phyloP scores from a whole-genome alignment of 768 basidiomycete genomes.

The Lentinus brumalis region DNA sequence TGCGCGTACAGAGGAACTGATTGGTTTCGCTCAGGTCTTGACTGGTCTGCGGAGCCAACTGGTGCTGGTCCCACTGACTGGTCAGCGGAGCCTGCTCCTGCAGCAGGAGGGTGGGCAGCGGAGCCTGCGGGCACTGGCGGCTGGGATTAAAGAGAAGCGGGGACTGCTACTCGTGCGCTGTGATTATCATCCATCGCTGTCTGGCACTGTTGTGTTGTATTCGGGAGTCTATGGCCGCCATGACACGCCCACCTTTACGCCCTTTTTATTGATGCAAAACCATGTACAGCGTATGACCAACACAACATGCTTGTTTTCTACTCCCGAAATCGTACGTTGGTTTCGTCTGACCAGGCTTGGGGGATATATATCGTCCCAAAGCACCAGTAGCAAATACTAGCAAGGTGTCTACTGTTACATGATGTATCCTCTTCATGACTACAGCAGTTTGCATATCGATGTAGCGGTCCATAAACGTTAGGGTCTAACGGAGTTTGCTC shows the following conservation, averaged over 20 bases:
- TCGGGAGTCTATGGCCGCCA: constrained; percentile 19
- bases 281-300: constrained; percentile 25
- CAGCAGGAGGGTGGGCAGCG: constrained; percentile 34
- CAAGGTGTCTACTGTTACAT: constrained; percentile 8
- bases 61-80: constrained; percentile 39
- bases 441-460: too few relatives aligned
- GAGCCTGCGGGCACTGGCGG: constrained; percentile 28
- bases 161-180: constrained; percentile 17
- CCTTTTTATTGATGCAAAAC: constrained; percentile 23
- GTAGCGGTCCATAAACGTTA: too few relatives aligned
- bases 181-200: constrained; percentile 13
- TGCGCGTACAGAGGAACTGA: not conserved
- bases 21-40: constrained; percentile 59
- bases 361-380: too few relatives aligned
- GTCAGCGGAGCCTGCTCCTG: constrained; percentile 36
- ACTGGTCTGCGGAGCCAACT: constrained; percentile 89
- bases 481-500: too few relatives aligned
- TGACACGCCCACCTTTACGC: constrained; percentile 15
- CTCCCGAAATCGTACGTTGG: not conserved
- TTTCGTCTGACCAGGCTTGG: not conserved
- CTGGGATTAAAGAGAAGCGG: constrained; percentile 27
- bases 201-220: constrained; percentile 27
- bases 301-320: constrained; percentile 21
- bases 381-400: not conserved
- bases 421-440: not conserved